Conservation (phyloP, 257 asterid genomes). For the Gardenia jasminoides region DNA sequence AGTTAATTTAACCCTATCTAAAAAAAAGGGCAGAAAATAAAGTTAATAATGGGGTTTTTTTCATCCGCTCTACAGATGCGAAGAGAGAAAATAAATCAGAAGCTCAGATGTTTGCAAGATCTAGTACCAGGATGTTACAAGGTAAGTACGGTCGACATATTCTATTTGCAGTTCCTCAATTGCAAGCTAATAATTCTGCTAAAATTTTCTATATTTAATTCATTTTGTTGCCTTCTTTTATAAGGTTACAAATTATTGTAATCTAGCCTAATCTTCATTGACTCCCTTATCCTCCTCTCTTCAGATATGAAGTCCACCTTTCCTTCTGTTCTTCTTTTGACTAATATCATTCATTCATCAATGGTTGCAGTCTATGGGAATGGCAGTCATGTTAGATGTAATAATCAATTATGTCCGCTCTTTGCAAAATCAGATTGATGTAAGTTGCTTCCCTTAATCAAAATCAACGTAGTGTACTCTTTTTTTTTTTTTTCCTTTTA, state of each 20-base stretch:
- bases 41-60: background rate
- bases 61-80: conserved; percentile 44
- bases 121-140: conserved; percentile 95
- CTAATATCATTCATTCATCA: background rate
- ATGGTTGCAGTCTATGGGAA: conserved; percentile 85
- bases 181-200: background rate
- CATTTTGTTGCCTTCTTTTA: background rate
- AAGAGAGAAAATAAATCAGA: conserved; percentile 91
- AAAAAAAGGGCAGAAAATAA: background rate
- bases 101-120: conserved; percentile 84
- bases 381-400: conserved; percentile 98
- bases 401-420: conserved; percentile 81
- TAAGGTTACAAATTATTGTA: background rate
- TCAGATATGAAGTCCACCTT: background rate
- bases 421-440: conserved; percentile 93
- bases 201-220: background rate
- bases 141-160: conserved; percentile 31
- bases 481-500: no score
- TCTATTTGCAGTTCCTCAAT: background rate
- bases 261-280: background rate
- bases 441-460: conserved; percentile 24
- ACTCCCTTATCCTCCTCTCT: background rate
- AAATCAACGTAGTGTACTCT: no score
- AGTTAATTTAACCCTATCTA: background rate
- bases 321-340: background rate